A percentile compares a stretch with the other conserved stretches of the same genome.
Conservation (phyloP, 2,329 filamentous ascomycete genomes). For the Bipolaris oryzae region DNA sequence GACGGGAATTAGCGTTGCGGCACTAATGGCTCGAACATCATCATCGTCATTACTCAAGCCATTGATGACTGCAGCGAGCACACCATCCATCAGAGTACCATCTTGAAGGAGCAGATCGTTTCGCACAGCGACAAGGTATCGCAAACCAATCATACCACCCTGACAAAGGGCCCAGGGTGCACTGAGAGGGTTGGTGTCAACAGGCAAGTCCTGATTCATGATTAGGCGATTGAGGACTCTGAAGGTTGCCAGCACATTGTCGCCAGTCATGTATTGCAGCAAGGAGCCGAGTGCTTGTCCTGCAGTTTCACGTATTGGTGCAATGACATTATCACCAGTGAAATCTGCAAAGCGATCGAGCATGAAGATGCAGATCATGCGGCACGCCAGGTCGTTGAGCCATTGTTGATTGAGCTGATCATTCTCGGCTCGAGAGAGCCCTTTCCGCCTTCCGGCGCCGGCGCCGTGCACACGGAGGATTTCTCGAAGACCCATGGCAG, state of each 20-base stretch:
- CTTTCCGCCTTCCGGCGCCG: slow-evolving; percentile 79
- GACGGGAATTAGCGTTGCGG: slow-evolving; percentile 95
- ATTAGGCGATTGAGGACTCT: slow-evolving; percentile 85
- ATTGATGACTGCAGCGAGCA: slow-evolving; percentile 92
- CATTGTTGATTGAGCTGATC: slow-evolving; percentile 79
- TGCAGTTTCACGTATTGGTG: slow-evolving; percentile 92
- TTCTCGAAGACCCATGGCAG: slow-evolving; percentile 92
- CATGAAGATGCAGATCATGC: slow-evolving; percentile 94
- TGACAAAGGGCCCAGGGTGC: slow-evolving; percentile 93
- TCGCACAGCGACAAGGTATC: slow-evolving; percentile 92
- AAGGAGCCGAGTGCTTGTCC: slow-evolving; percentile 92
- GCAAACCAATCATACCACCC: slow-evolving; percentile 94
- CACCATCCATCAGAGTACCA: slow-evolving; percentile 85
- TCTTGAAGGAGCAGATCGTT: slow-evolving; percentile 90
- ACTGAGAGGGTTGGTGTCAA: slow-evolving; percentile 61
- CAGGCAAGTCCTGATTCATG: slow-evolving; percentile 74
- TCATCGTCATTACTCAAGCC: slow-evolving; percentile 90
- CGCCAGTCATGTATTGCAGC: slow-evolving; percentile 78
- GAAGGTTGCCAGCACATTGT: slow-evolving; percentile 85
- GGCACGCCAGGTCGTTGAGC: slow-evolving; percentile 94
- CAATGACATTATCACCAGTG: slow-evolving; percentile 95
- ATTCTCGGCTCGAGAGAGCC: slow-evolving; percentile 75
- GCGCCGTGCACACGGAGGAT: slow-evolving; percentile 88
- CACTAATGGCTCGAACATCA: slow-evolving; percentile 94
- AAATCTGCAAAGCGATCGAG: slow-evolving; percentile 97